Conservation (phyloP, 345 rosid species). For the Sisymbrium irio region DNA sequence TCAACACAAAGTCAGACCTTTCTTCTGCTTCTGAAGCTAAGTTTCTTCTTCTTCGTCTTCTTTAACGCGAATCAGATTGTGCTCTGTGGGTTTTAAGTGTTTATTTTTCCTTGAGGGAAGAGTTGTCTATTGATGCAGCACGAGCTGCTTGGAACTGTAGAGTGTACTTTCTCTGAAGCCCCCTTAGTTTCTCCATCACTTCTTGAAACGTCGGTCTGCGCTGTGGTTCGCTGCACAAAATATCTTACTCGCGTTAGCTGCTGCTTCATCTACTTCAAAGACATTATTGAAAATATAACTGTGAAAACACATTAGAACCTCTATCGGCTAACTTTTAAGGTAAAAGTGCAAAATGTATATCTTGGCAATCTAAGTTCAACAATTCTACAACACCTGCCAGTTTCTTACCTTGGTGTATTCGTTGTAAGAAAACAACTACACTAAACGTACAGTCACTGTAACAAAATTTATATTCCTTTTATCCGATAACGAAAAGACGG, state of each 20-base stretch:
- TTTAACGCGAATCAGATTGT: background rate
- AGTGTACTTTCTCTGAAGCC: constrained; percentile 64
- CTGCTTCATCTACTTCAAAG: background rate
- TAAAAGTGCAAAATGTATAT: background rate
- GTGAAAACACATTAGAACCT: background rate
- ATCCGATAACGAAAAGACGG: background rate
- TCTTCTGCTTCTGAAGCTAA: constrained; percentile 34
- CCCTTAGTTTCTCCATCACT: constrained; percentile 72
- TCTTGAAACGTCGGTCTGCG: constrained; percentile 84
- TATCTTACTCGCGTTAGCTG: constrained; percentile 18
- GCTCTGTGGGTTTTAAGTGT: background rate
- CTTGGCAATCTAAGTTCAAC: background rate
- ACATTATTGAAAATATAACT: background rate
- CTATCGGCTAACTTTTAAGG: background rate
- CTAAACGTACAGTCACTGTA: background rate
- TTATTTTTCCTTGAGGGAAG: constrained; percentile 46
- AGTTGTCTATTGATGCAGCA: constrained; percentile 42
- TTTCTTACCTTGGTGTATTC: background rate
- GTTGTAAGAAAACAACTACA: background rate
- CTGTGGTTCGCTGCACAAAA: constrained; percentile 63
- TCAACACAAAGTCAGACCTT: background rate
- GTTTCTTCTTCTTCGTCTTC: background rate
- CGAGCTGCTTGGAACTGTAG: constrained; percentile 78
- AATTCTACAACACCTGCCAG: background rate
- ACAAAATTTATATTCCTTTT: background rate